These are phyloP conservation scores for Platanus orientalis DNA, from an alignment of 164 flowering plant genomes.

Conservation along the genomic window DNA sequence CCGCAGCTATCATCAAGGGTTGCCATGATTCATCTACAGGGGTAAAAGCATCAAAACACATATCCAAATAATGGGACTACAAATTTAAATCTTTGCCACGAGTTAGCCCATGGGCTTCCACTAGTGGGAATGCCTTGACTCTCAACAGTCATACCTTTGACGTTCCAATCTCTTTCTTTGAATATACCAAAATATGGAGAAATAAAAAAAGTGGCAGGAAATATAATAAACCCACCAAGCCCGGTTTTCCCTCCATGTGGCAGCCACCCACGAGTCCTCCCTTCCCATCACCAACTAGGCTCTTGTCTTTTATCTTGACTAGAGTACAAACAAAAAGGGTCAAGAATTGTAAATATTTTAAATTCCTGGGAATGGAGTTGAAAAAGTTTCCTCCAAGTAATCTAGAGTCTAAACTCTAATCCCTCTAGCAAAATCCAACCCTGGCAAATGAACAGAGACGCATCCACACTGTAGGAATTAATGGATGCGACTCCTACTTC, in stretches of 20 bases:
- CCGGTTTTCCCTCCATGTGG: constrained; percentile 47
- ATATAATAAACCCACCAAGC: constrained; percentile 1
- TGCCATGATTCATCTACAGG: neutral
- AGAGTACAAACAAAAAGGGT: constrained; percentile 33
- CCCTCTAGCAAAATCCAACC: neutral
- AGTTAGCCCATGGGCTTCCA: too few species aligned
- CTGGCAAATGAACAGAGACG: constrained; percentile 4
- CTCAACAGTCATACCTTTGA: too few species aligned
- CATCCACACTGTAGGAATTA: too few species aligned
- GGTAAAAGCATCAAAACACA: too few species aligned
- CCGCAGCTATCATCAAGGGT: neutral
- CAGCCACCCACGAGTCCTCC: constrained; percentile 28
- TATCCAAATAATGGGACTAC: neutral
- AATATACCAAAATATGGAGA: neutral
- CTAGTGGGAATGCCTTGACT: too few species aligned
- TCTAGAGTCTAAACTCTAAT: neutral
- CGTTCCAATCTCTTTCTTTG: neutral
- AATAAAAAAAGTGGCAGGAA: constrained; percentile 3
- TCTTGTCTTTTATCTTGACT: constrained; percentile 18
- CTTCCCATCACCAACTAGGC: constrained; percentile 13
- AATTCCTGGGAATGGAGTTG: neutral
- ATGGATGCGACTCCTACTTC: constrained; percentile 34
- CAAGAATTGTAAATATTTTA: constrained; percentile 23
- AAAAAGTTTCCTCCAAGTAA: neutral
- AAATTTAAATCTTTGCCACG: too few species aligned